Evolutionary conservation across 192 early-diverging fungal species (phyloP).

Genomic region (Kickxella alabastrina): DNA sequence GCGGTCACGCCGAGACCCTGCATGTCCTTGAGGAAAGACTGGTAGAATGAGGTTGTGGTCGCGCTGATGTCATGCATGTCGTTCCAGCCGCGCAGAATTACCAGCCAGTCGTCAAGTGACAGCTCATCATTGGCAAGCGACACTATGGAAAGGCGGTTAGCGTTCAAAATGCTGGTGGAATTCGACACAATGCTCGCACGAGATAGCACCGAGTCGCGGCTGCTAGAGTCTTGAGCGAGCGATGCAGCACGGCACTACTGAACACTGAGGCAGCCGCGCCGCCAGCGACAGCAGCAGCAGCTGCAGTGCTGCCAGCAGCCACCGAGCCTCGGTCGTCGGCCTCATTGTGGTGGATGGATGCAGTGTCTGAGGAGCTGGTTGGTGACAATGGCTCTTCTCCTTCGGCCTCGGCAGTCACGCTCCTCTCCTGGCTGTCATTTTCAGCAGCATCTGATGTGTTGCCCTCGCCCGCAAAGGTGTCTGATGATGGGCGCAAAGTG

Average conservation of each 20-base stretch:
- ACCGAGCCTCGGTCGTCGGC: slow-evolving; percentile 6
- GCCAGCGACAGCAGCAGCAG: slow-evolving; percentile 1
- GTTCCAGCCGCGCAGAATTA: slow-evolving; percentile 43
- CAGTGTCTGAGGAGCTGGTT: slow-evolving; percentile 27
- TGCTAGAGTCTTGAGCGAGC: slow-evolving; percentile 26
- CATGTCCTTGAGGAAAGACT: slow-evolving; percentile 38
- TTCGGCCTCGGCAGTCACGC: slow-evolving; percentile 3
- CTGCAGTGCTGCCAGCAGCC: slow-evolving; percentile 6
- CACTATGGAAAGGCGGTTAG: slow-evolving; percentile 7
- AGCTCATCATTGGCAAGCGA: slow-evolving; percentile 23
- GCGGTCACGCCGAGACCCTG: not conserved
- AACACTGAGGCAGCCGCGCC: not conserved
- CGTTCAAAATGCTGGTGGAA: slow-evolving; percentile 6
- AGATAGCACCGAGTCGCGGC: slow-evolving; percentile 1
- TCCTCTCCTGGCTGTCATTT: slow-evolving; percentile 8
- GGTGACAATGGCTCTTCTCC: slow-evolving; percentile 18
- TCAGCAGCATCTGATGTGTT: not conserved
- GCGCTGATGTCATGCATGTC: slow-evolving; percentile 34
- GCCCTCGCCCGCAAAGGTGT: slow-evolving; percentile 33
- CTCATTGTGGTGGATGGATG: slow-evolving; percentile 14
- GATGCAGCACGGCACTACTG: slow-evolving; percentile 17
- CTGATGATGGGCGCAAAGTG: slow-evolving; percentile 44
- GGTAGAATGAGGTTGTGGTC: slow-evolving; percentile 29
- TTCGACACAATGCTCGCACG: slow-evolving; percentile 5
- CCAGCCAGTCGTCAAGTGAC: slow-evolving; percentile 46